Evolutionary conservation across 2,329 filamentous ascomycete species (phyloP), one percentile per base, ranked within the genome.

Genomic region (Aspergillus phoenicis): DNA sequence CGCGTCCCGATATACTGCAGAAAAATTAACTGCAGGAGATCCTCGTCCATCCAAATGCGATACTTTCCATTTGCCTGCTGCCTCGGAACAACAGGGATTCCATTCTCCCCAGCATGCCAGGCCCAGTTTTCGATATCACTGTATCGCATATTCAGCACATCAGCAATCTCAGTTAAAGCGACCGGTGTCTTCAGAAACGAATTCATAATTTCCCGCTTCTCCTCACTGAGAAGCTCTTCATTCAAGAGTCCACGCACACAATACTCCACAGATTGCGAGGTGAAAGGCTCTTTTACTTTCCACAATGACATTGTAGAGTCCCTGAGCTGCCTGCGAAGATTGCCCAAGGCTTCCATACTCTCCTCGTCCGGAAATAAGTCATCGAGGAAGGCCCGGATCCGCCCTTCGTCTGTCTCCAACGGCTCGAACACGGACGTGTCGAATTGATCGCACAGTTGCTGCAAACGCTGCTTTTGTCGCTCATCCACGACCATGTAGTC

Each of bases 1-100:
- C 66, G 64, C 28, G 78, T 70, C 2, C 76, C 78, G 39, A 81
- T 77, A 59, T 75, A 80, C 56, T 81, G 78, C 13, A 79, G 72
- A 59, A 81, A 80, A 11, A 81, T 75, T n/a, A 77, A 74, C 62
- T 82, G 78, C 15, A 81, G 67, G 10, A 81, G 74, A 52, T 82
- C 79, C 58, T 82, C 78, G 59, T 81, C 78, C 70, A 80, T 78
- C 75, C 79, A 79, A 56, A 81, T 78, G 1, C 78, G 73, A 61
- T 80, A 81, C 60, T 79, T 81, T 1, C 80, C 79, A 56, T 80
- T 81, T 24, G 78, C 62, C 38, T 79, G 76, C 39, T 74, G 76
- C 8, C 77, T 76, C 28, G 78, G 78, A 55, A 79, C 66, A 22
- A 81, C 77, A 5, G 76, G 78, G 52, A 81, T 78, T 5, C 78